A percentile compares a stretch with the other conserved stretches of the same genome.
Conservation (phyloP, 495 filamentous ascomycete genomes). For the Tuber microsphaerosporum region DNA sequence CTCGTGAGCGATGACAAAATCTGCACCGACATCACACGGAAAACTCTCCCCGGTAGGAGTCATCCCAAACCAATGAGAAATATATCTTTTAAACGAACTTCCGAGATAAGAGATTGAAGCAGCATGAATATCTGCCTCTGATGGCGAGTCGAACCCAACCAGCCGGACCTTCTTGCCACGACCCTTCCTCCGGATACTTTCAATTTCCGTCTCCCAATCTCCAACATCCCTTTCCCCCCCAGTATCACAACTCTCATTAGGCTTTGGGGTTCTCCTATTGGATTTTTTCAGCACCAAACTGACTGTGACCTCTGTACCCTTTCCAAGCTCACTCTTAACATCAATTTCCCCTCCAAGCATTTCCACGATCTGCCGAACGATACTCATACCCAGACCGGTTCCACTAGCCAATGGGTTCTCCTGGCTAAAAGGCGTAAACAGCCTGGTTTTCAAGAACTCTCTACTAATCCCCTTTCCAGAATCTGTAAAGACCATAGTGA, state of each 20-base stretch:
- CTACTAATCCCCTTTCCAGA: slow-evolving; percentile 62
- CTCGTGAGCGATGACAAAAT: slow-evolving; percentile 35
- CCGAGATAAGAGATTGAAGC: slow-evolving; percentile 42
- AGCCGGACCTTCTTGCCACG: slow-evolving; percentile 40
- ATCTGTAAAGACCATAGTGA: slow-evolving; percentile 54
- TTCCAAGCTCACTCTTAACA: slow-evolving; percentile 52
- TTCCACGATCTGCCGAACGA: slow-evolving; percentile 59
- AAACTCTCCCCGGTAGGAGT: slow-evolving; percentile 6
- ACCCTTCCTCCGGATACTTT: slow-evolving; percentile 27
- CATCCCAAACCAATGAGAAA: slow-evolving; percentile 46
- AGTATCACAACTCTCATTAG: not conserved
- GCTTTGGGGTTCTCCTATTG: slow-evolving; percentile 1
- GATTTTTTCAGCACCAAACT: slow-evolving; percentile 28
- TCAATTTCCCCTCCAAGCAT: slow-evolving; percentile 56
- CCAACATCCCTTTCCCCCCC: slow-evolving; percentile 5
- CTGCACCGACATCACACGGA: slow-evolving; percentile 1
- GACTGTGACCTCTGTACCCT: slow-evolving; percentile 57
- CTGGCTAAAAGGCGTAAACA: slow-evolving; percentile 67
- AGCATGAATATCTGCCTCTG: slow-evolving; percentile 30
- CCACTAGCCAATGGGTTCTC: slow-evolving; percentile 60
- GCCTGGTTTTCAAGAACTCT: slow-evolving; percentile 58
- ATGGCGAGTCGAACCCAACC: slow-evolving; percentile 41
- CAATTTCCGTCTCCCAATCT: slow-evolving; percentile 19
- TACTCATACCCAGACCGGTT: slow-evolving; percentile 62
- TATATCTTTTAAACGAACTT: slow-evolving; percentile 37